phyloP scores from a whole-genome alignment of 176 grass and related monocot species.

The Sorghum bicolor region DNA sequence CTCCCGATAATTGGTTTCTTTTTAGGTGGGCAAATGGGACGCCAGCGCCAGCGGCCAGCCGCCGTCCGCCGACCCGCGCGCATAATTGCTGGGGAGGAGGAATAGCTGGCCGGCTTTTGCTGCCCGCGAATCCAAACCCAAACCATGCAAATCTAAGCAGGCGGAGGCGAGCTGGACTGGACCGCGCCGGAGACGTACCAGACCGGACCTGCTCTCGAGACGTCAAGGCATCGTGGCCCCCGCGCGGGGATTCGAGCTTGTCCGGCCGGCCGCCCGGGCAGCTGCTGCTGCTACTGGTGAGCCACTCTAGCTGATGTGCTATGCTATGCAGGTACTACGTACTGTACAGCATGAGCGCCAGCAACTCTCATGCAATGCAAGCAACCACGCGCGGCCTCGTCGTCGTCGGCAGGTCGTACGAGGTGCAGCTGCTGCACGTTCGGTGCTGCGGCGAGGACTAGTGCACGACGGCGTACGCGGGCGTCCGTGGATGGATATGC shows the following conservation, averaged over 20 bases:
- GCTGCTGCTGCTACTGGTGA: too few relatives aligned
- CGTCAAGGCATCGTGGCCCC: neutral
- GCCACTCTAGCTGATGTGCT: too few relatives aligned
- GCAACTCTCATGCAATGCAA: too few relatives aligned
- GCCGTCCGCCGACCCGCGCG: neutral
- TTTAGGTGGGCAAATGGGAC: conserved; percentile 30
- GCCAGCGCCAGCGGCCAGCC: neutral
- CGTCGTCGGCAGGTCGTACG: neutral
- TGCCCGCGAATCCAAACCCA: conserved; percentile 9
- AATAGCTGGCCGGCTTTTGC: conserved; percentile 8
- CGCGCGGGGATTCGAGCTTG: neutral
- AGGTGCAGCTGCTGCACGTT: neutral
- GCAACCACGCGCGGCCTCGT: neutral
- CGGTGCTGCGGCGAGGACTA: neutral
- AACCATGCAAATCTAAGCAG: conserved; percentile 36
- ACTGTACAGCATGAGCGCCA: neutral
- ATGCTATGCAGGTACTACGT: neutral
- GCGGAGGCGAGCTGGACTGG: neutral
- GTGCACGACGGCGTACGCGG: neutral
- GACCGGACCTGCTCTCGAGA: neutral
- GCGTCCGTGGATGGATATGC: neutral
- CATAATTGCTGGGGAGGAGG: conserved; percentile 30
- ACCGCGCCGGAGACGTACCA: neutral
- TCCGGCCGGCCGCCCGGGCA: neutral
- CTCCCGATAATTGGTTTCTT: conserved; percentile 23